Base-by-base conservation (phyloP, 441 rosid genomes). In the Adansonia gregorii region DNA sequence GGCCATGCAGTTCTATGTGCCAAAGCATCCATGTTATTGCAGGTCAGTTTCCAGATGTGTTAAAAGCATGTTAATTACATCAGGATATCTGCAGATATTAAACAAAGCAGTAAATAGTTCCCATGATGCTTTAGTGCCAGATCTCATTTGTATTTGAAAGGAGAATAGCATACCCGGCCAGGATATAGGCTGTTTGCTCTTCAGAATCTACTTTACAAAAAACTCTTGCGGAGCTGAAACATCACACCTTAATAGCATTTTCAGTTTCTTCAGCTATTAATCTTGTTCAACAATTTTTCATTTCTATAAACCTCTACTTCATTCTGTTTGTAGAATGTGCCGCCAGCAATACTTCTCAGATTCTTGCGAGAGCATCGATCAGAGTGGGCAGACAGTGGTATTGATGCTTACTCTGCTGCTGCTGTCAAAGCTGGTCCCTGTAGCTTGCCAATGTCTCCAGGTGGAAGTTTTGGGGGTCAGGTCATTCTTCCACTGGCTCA, bases 381-480 rank as follows among this genome's bases (percentile, higher is more conserved):
- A 58, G 94, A 90, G 80, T 90, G 94, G 94, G 94, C 94, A 19
- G 94, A 90, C 58, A 88, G 87, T 79, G 86, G 91, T 67, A 88
- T 90, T 2, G 94, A 90, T 66, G 92, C 92, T 14, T 90, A 90
- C 41, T 35, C 41, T 35, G 89, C 94, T 35, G 89, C 92, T 27
- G 86, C 94, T 31, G 87, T 90, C 17, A 88, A 86, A 80, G 87
- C 87, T 52, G 88, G 89, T 52, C 92, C 94, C 4, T 87, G 89
- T 81, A 82, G 82, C 83, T 69, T 90, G 76, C 92, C 94, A 0
- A 79, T 88, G 15, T 68, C 87, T 72, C 82, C 88, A 24, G 81
- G 87, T 74, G 91, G 89, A 74, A 87, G 85, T 81, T 90, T 90
- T 14, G 90, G 92, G 8, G 89, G 92, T 79, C 92, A 90, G 72